Base-by-base conservation (phyloP, 805 yeast species). In the Priceomyces fermenticarens region DNA sequence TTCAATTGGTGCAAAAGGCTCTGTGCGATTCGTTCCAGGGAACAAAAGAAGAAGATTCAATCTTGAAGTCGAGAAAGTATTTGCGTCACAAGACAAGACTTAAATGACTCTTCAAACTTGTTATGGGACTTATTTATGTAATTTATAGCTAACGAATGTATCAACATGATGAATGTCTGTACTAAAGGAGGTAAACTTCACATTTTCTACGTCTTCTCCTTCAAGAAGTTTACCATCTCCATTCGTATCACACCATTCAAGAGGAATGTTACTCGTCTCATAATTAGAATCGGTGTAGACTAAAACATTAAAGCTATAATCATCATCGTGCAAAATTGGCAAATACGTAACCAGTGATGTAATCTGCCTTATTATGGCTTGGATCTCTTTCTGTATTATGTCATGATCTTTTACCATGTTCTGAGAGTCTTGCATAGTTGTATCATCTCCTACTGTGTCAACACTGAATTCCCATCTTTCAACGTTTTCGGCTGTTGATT, bases 401-500 rank as follows among this genome's bases (percentile, higher is more conserved):
- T 72, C 78, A 26, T 54, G 65, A 16, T 65, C 47, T 47, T 69
- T 73, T 10, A 46, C 41, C 2, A 30, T 27, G 10, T 25, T 42
- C 3, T 25, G 32, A 4, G 12, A 13, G 10, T 28, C 28, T 10
- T 36, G 35, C 4, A 5, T 7, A n/a, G 45, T 51, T 10, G 41
- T 49, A 4, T 43, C 50, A n/a, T 35, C 47, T 3, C 41, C 45
- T 10, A 32, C 38, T 2, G 76, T 63, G 27, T 79, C 77, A 5
- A 88, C 66, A 47, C 79, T 77, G 54, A 90, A 90, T 54, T 87
- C 87, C 98, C 98, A 90, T 40, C 88, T 66, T 58, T 90, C 98
- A 2, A 83, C 81, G 2, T 73, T 76, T 27, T 84, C 88, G 0
- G 80, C 80, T 0, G 81, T 70, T 31, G 78, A 80, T 49, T 82